Base-by-base conservation (phyloP, 441 rosid species). In the Gossypium davidsonii region DNA sequence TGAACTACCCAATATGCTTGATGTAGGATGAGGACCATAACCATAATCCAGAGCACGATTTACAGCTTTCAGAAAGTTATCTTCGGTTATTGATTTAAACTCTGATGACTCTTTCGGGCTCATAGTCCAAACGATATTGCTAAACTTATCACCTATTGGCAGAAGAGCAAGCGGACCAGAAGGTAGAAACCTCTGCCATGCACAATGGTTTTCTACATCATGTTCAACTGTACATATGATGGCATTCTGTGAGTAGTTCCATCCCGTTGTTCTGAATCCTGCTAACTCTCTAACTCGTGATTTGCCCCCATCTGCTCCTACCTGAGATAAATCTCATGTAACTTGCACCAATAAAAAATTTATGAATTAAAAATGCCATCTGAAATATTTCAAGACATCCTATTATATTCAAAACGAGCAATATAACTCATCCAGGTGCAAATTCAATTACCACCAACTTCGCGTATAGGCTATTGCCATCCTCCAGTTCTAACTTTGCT, bases 51-150 rank as follows among this genome's bases (percentile, higher is more conserved):
- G 81, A 74, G 98, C 97, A 70, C 89, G 86, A 73, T 94, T 92
- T 58, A 91, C 83, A 65, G 89, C 89, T 71, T 85, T 86, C 75
- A 94, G 79, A 83, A 92, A 91, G 73, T 87, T 92, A 72, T 77
- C 90, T 79, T 91, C 98, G 17, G 81, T 80, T 96, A 90, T 87
- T 14, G 85, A 83, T 76, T 91, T 91, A 21, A 67, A 79, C 71
- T 87, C 89, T 56, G 84, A 83, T 10, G 96, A 81, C 78, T 90
- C 92, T 75, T 85, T 78, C 26, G 98, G 96, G 75, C 77, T 91
- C 97, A 91, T 90, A 21, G 97, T 92, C 99, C 97, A 94, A 39
- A 92, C 97, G 5, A 94, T 91, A 74, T 94, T 94, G 89, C 99
- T 92, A 74, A 83, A 94, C 56, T 78, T 94, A 76, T 89, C 97